These are phyloP conservation scores for Vitis hybrid DNA, from an alignment of 177 flowering plant species.

Conservation along the genomic window DNA sequence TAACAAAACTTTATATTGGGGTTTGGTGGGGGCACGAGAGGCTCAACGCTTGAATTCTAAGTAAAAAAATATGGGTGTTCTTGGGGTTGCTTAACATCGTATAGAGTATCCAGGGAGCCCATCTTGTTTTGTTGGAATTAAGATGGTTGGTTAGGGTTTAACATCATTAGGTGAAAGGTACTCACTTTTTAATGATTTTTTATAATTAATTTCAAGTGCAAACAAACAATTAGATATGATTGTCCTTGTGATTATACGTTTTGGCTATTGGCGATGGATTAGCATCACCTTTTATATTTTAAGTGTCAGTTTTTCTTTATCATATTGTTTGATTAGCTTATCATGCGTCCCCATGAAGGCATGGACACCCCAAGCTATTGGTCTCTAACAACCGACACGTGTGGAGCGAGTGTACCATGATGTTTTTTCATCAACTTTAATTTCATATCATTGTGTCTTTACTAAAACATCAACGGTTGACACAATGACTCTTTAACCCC, in stretches of 20 bases:
- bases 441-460: too few relatives aligned
- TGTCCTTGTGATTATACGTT: slow-evolving; percentile 11
- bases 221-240: slow-evolving; percentile 23
- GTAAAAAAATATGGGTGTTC: slow-evolving; percentile 10
- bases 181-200: slow-evolving; percentile 2
- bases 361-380: slow-evolving; percentile 1
- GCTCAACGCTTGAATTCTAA: slow-evolving; percentile 28
- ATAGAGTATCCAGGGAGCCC: slow-evolving; percentile 17
- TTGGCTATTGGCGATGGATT: slow-evolving; percentile 4
- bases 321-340: neutral
- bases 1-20: slow-evolving; percentile 6
- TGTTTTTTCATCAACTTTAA: too few relatives aligned
- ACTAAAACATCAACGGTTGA: too few relatives aligned
- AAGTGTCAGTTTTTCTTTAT: neutral
- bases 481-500: too few relatives aligned
- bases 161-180: slow-evolving; percentile 41
- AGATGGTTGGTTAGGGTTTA: slow-evolving; percentile 27
- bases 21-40: slow-evolving; percentile 26
- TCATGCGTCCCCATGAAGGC: neutral
- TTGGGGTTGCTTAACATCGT: slow-evolving; percentile 23
- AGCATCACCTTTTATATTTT: neutral
- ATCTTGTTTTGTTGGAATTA: slow-evolving; percentile 2
- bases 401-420: too few relatives aligned
- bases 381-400: too few relatives aligned
- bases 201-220: slow-evolving; percentile 10